A percentile compares a stretch with the other conserved stretches of the same genome.
These are phyloP conservation scores for Candida easanensis DNA, from an alignment of 805 yeast genomes.

Conservation along the genomic window DNA sequence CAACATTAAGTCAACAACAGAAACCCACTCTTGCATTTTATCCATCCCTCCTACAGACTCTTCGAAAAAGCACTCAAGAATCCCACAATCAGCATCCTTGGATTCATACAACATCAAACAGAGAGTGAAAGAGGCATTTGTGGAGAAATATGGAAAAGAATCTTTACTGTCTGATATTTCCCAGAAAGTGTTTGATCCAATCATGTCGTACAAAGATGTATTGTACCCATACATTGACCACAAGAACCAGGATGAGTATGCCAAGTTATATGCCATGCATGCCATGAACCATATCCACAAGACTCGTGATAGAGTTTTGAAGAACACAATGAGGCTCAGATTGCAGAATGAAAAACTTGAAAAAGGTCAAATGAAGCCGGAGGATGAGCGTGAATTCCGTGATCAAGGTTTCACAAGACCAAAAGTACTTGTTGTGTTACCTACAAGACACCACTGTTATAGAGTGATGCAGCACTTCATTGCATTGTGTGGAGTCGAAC, in stretches of 20 bases:
- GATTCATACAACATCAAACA: conserved; percentile 45
- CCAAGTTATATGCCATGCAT: conserved; percentile 67
- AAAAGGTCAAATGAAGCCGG: conserved; percentile 33
- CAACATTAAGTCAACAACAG: conserved; percentile 23
- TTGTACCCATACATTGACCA: conserved; percentile 52
- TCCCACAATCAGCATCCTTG: conserved; percentile 24
- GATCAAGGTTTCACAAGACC: conserved; percentile 98
- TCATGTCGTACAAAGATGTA: conserved; percentile 73
- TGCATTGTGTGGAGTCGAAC: conserved; percentile 61
- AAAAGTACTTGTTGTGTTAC: conserved; percentile 75
- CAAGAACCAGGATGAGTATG: conserved; percentile 50
- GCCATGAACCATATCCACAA: conserved; percentile 78
- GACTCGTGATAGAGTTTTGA: conserved; percentile 81
- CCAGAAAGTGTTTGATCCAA: conserved; percentile 51
- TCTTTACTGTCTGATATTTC: conserved; percentile 44
- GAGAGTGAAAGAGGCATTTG: conserved; percentile 33
- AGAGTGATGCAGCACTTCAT: conserved; percentile 63
- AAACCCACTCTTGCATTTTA: conserved; percentile 18
- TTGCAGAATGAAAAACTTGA: conserved; percentile 39
- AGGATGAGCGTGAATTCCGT: conserved; percentile 58
- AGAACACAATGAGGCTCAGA: conserved; percentile 62
- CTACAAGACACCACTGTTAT: conserved; percentile 78
- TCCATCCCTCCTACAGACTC: conserved; percentile 28
- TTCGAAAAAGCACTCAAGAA: conserved; percentile 18
- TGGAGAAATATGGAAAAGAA: conserved; percentile 11